These are phyloP conservation scores for Xylariaceae sp. DNA, from an alignment of 2,329 filamentous ascomycete species.

Conservation along the genomic window DNA sequence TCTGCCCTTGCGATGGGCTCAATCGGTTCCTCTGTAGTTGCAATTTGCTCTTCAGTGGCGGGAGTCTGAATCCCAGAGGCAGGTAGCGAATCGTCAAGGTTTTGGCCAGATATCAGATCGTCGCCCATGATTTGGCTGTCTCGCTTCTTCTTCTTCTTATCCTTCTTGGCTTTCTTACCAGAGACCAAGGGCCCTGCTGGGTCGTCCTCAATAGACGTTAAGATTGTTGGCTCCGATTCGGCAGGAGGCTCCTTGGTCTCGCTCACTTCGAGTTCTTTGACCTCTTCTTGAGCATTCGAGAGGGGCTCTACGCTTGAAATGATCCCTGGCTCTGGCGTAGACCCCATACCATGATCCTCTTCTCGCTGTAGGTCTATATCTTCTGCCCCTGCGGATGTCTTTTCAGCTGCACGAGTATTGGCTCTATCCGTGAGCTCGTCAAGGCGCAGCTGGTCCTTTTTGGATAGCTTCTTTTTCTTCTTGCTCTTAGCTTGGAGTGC, in stretches of 20 bases:
- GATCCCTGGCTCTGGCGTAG: too few species aligned
- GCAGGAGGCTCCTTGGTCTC: too few species aligned
- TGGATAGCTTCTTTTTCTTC: conserved; percentile 4
- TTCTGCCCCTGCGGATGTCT: neutral
- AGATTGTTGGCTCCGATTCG: too few species aligned
- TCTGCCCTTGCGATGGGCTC: neutral
- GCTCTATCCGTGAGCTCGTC: conserved; percentile 6
- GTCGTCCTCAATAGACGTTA: neutral
- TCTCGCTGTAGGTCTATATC: neutral
- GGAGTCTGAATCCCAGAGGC: conserved; percentile 6
- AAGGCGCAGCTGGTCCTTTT: conserved; percentile 7
- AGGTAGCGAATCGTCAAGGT: conserved; percentile 4
- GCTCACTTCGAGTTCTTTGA: too few species aligned
- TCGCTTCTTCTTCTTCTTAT: conserved; percentile 21
- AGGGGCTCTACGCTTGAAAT: too few species aligned
- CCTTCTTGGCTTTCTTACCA: conserved; percentile 16
- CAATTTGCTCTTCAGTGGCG: neutral
- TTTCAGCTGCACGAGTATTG: neutral
- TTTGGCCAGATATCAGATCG: conserved; percentile 3
- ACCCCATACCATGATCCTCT: neutral
- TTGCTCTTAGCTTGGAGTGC: neutral
- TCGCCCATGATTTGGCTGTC: conserved; percentile 9
- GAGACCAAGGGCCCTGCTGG: neutral
- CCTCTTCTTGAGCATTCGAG: too few species aligned
- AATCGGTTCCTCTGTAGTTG: neutral